Percentiles rank a stretch among this genome's conserved stretches.
phyloP scores from a whole-genome alignment of 306 rosid genomes.

The Cyclanthera cordifolia region DNA sequence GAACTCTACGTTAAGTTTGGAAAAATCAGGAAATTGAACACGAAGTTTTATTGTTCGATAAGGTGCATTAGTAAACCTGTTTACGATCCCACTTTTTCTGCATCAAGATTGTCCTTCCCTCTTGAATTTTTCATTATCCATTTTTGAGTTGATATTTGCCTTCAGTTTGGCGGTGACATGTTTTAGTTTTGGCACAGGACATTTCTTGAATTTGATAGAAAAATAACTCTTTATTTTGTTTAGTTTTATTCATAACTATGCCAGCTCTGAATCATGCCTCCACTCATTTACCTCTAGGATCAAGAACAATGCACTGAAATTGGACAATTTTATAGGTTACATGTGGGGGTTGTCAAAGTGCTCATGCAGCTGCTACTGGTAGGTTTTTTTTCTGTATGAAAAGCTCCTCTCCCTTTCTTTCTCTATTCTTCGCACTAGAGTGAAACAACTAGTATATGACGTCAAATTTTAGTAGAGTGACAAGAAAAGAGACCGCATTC shows the following conservation, averaged over 20 bases:
- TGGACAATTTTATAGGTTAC: slow-evolving; percentile 53
- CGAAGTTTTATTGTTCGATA: background rate
- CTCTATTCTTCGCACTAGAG: background rate
- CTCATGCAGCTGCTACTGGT: slow-evolving; percentile 87
- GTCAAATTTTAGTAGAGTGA: background rate
- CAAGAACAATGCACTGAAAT: slow-evolving; percentile 5
- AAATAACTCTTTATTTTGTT: background rate
- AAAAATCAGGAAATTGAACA: background rate
- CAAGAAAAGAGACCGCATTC: background rate
- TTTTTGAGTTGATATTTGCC: background rate
- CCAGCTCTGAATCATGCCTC: background rate
- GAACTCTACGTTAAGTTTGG: background rate
- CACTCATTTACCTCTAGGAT: background rate
- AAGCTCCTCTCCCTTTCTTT: slow-evolving; percentile 8
- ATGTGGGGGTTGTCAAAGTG: slow-evolving; percentile 98
- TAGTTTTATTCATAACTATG: slow-evolving; percentile 1
- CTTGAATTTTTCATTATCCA: background rate
- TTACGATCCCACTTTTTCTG: background rate
- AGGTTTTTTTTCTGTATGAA: slow-evolving; percentile 22
- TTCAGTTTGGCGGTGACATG: background rate
- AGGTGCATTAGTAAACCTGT: background rate
- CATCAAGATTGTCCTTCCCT: background rate
- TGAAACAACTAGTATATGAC: background rate
- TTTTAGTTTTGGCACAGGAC: background rate
- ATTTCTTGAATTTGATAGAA: background rate